Base-by-base conservation (phyloP, 1,139 yeast species). In the Wickerhamomyces sp. region DNA sequence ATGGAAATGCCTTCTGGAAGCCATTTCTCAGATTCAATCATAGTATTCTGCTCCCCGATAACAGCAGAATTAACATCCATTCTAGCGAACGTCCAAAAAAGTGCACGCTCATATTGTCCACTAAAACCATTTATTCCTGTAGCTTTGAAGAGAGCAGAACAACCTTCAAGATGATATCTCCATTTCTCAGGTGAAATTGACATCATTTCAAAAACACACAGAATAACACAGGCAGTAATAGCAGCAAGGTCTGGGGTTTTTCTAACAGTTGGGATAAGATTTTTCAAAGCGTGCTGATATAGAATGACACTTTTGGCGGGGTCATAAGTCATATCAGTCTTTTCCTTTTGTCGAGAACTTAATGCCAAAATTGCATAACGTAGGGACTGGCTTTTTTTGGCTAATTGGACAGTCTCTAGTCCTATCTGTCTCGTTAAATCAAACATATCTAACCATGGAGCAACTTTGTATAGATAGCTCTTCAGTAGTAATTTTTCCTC, bases 1-100 rank as follows among this genome's bases (percentile, higher is more conserved):
- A 57, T 38, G 5, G 54, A 41, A n/a, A 38, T 39, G 19, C 58
- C 58, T 10, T 43, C 46, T 0, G 69, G 69, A 3, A 66, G 40
- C 71, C 71, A 67, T 35, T 51, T 48, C 26, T 54, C 57, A 18
- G 59, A 52, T 8, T 60, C 60, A 10, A 64, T 58, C 41, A 64
- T 57, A 0, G 70, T 65, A 3, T 56, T 49, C 32, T 61, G 59
- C 37, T 64, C 68, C 6, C 63, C 65, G 35, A 65, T 60, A 10
- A 63, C 58, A 1, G 65, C 64, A 21, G 64, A 57, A 42, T 57
- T 56, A n/a, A 65, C 63, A 45, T 66, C 71, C 67, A 64, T 62
- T 33, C 70, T 49, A 2, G 65, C 64, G 49, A 62, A 64, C 38
- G 63, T 59, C 70, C 71, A 66, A 43, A 66, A 66, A 10, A 65